phyloP scores from a whole-genome alignment of 208 protist genomes.

The Leishmania aethiopica region DNA sequence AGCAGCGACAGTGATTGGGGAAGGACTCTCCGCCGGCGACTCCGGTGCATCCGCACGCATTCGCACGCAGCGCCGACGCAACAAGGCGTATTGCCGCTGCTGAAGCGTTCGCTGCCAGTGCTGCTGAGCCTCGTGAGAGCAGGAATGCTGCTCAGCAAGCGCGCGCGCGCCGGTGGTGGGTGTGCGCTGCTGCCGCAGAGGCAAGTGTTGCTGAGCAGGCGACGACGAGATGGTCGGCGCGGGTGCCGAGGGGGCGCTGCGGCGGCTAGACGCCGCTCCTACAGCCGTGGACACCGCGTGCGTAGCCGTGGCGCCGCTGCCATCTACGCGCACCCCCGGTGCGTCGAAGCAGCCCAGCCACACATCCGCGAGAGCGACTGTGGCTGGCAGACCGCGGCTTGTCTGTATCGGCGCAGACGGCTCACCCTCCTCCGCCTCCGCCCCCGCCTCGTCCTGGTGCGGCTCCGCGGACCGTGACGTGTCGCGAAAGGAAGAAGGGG shows the following conservation, averaged over 20 bases:
- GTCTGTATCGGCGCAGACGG: neutral
- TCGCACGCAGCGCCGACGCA: slow-evolving; percentile 15
- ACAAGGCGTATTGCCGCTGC: slow-evolving; percentile 12
- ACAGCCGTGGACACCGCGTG: neutral
- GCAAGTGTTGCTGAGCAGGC: neutral
- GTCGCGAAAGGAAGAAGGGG: slow-evolving; percentile 7
- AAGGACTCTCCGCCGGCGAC: too few relatives aligned
- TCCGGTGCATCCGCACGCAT: neutral
- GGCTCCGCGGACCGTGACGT: slow-evolving; percentile 2
- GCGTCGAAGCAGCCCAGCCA: slow-evolving; percentile 8
- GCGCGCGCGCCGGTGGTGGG: neutral
- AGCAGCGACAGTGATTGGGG: neutral
- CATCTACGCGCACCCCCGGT: neutral
- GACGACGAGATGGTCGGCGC: neutral
- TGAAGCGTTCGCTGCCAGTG: slow-evolving; percentile 1
- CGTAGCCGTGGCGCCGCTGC: neutral
- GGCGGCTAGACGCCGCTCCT: neutral
- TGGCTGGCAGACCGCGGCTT: neutral
- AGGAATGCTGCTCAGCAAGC: neutral
- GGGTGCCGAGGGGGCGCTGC: neutral
- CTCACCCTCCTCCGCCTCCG: neutral
- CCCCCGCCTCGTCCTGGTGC: neutral
- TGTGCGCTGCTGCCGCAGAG: neutral
- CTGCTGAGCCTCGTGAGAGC: neutral
- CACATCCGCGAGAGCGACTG: slow-evolving; percentile 2